Evolutionary conservation across 169 alveolate genomes (phyloP).

Genomic region (Eimeria tenella): DNA sequence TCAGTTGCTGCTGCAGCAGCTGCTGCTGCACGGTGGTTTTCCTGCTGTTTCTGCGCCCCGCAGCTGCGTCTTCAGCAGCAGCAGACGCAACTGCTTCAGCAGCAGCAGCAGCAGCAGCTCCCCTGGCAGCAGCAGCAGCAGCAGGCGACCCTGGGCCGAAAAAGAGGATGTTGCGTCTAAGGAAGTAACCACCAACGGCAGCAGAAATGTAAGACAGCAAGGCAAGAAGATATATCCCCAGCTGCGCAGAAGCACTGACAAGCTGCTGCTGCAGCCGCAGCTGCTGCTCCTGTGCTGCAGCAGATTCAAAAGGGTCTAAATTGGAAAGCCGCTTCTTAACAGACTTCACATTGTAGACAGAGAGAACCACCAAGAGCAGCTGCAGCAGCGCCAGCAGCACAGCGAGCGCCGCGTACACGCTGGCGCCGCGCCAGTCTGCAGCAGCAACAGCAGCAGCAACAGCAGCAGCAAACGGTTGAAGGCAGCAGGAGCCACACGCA

Average conservation of each 20-base stretch:
- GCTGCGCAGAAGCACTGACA: slow-evolving; percentile 12
- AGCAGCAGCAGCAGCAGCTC: not conserved
- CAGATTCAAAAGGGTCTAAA: not conserved
- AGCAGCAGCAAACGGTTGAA: not conserved
- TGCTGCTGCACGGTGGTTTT: slow-evolving; percentile 38
- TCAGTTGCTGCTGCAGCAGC: slow-evolving; percentile 35
- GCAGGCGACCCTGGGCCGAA: slow-evolving; percentile 6
- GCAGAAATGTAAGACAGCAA: not conserved
- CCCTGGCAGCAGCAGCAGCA: slow-evolving; percentile 27
- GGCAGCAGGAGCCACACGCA: not conserved
- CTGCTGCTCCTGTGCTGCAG: slow-evolving; percentile 7
- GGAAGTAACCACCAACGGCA: not conserved
- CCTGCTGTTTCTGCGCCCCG: not conserved
- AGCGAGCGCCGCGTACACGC: slow-evolving; percentile 3
- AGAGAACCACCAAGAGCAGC: not conserved
- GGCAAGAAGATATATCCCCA: not conserved
- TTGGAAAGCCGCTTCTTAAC: not conserved
- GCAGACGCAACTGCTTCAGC: slow-evolving; percentile 24
- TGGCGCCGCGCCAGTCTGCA: not conserved
- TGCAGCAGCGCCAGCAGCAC: slow-evolving; percentile 7
- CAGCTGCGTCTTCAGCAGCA: slow-evolving; percentile 2
- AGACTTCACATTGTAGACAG: not conserved
- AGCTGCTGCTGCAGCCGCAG: slow-evolving; percentile 16
- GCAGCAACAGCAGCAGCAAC: not conserved
- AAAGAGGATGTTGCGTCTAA: not conserved